Evolutionary conservation across 148 eudicot species (phyloP), one percentile per base, ranked within the genome.

Genomic region (Vaccinium myrtillus): DNA sequence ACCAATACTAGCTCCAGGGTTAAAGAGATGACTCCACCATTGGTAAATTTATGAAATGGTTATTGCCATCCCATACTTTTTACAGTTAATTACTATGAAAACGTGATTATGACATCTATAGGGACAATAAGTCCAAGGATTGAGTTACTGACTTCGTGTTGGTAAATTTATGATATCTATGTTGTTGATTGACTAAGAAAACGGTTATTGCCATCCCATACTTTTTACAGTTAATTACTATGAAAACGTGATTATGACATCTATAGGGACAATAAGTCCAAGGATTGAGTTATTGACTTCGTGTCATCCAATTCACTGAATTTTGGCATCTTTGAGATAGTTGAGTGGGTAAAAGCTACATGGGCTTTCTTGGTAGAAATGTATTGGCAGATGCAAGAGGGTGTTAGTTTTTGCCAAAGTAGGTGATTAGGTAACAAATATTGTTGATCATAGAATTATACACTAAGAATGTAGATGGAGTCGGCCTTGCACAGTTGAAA

Each of bases 251-350:
- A 25, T 27, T 67, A 7, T 14, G 59, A 51, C 39, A 50, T 23
- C 21, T 51, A 13, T 77, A 51, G 80, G 59, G 78, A 2, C 53
- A 46, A 21, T 6, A 75, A 21, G 51, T 46, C 25, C 48, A 73
- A 32, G 77, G 7, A 76, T 49, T 48, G 10, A 3, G n/a, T 49
- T 49, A 21, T 9, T 25, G 73, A 67, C 73, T 25, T 67, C 5
- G 30, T 76, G 14, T 48, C 78, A 75, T 48, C 54, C 32, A n/a
- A n/a, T 76, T 12, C 1, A 8, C 56, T 76, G 55, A 49, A 76
- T 49, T 76, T 76, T 76, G 79, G 30, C 15, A 46, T 75, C 78
- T 75, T 75, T 75, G 53, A 10, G 23, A 75, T 75, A 75, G 54
- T 75, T 48, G 12, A 43, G 30, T 75, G 21, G 54, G 30, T 75